A percentile compares a stretch with the other conserved stretches of the same genome.
Conservation (phyloP, 2,329 filamentous ascomycete species). For the Zasmidium angulare region DNA sequence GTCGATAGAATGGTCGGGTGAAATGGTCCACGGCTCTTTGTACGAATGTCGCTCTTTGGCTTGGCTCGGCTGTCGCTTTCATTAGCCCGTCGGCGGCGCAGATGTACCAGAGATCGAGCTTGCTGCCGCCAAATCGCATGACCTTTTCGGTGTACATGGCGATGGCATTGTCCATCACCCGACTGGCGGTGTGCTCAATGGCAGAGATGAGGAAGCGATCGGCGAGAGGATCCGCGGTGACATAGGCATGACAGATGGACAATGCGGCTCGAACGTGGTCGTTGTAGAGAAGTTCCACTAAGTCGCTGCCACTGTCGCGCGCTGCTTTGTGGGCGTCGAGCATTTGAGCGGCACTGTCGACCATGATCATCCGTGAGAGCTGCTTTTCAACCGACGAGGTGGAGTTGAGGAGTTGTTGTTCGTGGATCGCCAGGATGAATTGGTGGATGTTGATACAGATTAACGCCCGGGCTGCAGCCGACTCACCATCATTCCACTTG, state of each 20-base stretch:
- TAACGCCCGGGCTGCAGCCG: not conserved
- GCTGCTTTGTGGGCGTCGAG: not conserved
- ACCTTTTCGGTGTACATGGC: not conserved
- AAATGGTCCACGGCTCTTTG: not conserved
- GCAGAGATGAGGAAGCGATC: not conserved
- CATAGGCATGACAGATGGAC: not conserved
- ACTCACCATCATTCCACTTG: not conserved
- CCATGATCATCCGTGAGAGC: not conserved
- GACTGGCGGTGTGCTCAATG: not conserved
- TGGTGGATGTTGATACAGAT: not conserved
- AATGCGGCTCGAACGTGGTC: not conserved
- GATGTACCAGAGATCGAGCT: not conserved
- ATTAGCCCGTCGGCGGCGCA: not conserved
- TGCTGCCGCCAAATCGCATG: not conserved
- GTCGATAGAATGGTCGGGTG: not conserved
- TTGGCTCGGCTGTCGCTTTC: not conserved
- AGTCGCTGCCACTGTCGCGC: not conserved
- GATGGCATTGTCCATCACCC: not conserved
- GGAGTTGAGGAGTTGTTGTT: not conserved
- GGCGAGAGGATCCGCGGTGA: not conserved
- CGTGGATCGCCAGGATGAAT: conserved; percentile 2
- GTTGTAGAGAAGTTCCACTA: not conserved
- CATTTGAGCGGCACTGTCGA: conserved; percentile 1
- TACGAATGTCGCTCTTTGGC: not conserved
- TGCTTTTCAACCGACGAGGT: not conserved